Evolutionary conservation across 2,329 filamentous ascomycete genomes (phyloP), one percentile per base, ranked within the genome.

Genomic region (Neoascochyta sp.): DNA sequence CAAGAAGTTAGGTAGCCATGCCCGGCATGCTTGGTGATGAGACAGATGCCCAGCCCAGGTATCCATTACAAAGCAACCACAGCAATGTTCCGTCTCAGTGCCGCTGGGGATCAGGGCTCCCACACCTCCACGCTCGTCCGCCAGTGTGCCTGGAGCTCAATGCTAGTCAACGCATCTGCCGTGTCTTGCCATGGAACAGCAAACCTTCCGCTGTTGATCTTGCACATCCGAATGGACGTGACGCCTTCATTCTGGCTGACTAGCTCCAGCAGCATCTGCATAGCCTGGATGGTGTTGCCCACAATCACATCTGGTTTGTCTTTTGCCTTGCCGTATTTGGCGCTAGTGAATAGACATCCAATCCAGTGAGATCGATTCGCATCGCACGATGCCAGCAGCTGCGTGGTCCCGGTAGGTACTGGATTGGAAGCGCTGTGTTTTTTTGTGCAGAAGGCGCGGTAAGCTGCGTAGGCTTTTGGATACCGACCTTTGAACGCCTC

Each of bases 161-260:
- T 43, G 1, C 33, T 35, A 36, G 50, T 30, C 16, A 80, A 29
- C 1, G 73, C 53, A 4, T 38, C 43, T 34, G 60, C 63, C 1
- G 74, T 76, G 18, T 60, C 50, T 32, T 63, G 53, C 77, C 77
- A 81, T 9, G 66, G 59, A 15, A 80, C 73, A 0, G 56, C 60
- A 49, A 81, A 81, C 18, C 71, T 53, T 0, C 74, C 76, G 15
- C 73, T 71, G 46, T 80, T 80, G 42, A 81, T 75, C 35, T 67
- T 67, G 41, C 72, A 74, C 32, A 73, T 70, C 36, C 67, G 66
- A 0, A 77, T 39, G 10, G 44, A 37, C 9, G 18, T 43, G 14
- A 41, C 18, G n/a, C 21, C 16, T 6, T 41, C 39, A 3, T 48
- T 50, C 14, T 51, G 47, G 11, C 50, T 47, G 10, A 76, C 49